A percentile compares a stretch with the other conserved stretches of the same genome.
Evolutionary conservation across 805 yeast species (phyloP).

Genomic region (Metschnikowia reukaufii): DNA sequence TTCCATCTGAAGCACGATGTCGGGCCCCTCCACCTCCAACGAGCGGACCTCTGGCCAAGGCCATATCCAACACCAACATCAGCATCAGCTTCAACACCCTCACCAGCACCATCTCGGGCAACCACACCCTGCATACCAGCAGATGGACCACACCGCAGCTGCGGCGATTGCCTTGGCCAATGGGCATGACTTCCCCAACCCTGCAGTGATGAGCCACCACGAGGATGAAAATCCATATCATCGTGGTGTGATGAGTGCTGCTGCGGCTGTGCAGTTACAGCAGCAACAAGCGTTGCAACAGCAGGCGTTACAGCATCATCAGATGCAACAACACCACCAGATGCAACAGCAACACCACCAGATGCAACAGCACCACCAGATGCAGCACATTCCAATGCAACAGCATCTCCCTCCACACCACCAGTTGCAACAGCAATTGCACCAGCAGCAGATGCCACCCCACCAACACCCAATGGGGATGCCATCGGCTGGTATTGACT

Average conservation of each 20-base stretch:
- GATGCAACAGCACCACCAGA: conserved; percentile 15
- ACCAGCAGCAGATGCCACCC: conserved; percentile 22
- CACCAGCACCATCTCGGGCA: conserved; percentile 20
- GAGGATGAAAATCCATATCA: conserved; percentile 21
- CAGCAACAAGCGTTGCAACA: conserved; percentile 21
- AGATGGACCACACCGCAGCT: conserved; percentile 24
- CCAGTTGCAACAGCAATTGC: conserved; percentile 22
- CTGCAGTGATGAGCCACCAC: conserved; percentile 23
- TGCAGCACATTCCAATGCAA: conserved; percentile 21
- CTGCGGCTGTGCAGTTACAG: conserved; percentile 21
- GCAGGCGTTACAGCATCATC: conserved; percentile 20
- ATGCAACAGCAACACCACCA: conserved; percentile 20
- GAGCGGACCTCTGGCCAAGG: conserved; percentile 19
- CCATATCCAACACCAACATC: conserved; percentile 12
- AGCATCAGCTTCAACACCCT: conserved; percentile 8
- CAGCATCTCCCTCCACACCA: conserved; percentile 21
- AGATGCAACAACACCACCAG: conserved; percentile 20
- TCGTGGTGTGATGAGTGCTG: conserved; percentile 20
- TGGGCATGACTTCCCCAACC: conserved; percentile 22
- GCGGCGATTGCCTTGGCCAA: conserved; percentile 24
- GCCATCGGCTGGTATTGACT: conserved; percentile 22
- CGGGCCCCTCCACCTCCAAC: conserved; percentile 23
- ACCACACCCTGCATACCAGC: conserved; percentile 21
- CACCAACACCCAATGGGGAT: conserved; percentile 22
- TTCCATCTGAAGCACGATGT: conserved; percentile 12